Conservation (phyloP, 805 yeast genomes). For the Candida taoyuanica region DNA sequence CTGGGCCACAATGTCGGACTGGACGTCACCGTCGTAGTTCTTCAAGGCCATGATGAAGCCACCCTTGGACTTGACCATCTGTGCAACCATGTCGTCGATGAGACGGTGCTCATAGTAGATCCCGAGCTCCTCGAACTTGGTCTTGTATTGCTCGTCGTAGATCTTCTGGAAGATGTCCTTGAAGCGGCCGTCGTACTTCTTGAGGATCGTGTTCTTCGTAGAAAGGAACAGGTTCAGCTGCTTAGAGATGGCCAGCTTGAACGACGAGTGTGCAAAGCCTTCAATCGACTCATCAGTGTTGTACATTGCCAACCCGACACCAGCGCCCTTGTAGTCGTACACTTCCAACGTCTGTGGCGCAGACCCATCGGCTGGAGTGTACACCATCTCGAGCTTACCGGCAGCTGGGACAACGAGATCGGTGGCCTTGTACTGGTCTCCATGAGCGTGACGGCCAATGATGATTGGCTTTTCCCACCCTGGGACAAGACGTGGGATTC, state of each 20-base stretch:
- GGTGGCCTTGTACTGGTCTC: constrained; percentile 95
- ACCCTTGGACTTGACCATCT: constrained; percentile 94
- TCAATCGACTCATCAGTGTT: constrained; percentile 87
- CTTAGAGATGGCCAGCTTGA: constrained; percentile 78
- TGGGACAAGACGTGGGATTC: constrained; percentile 83
- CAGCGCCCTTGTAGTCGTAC: constrained; percentile 60
- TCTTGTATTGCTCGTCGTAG: constrained; percentile 64
- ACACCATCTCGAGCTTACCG: constrained; percentile 74
- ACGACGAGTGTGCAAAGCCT: constrained; percentile 91
- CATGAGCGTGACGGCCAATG: constrained; percentile 96
- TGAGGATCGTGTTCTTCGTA: constrained; percentile 91
- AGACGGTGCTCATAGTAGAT: constrained; percentile 96
- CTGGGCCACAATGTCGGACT: constrained; percentile 97
- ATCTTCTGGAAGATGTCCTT: constrained; percentile 65
- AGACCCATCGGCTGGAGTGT: constrained; percentile 64
- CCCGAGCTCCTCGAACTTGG: constrained; percentile 62
- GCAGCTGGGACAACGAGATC: constrained; percentile 76
- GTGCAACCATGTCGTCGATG: constrained; percentile 98
- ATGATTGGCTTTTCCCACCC: constrained; percentile 95
- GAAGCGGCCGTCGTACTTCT: constrained; percentile 91
- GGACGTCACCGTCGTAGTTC: constrained; percentile 97
- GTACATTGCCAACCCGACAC: constrained; percentile 89
- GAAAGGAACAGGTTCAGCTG: constrained; percentile 79
- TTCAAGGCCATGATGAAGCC: constrained; percentile 94
- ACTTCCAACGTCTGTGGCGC: constrained; percentile 54